phyloP scores from a whole-genome alignment of 805 yeast species.

The Kuraishia piskuri region DNA sequence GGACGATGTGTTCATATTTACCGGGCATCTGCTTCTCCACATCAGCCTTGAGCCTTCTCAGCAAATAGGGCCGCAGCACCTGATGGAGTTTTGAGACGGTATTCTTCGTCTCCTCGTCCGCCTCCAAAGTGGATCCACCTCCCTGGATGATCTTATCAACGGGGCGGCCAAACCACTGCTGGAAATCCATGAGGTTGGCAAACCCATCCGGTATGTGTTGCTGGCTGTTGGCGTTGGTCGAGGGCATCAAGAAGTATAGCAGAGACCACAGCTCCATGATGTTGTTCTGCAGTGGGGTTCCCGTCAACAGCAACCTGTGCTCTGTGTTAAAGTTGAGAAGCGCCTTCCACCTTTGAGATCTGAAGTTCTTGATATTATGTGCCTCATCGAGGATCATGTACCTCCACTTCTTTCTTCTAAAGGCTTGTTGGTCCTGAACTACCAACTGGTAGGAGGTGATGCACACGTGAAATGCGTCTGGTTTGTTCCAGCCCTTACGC shows the following conservation, averaged over 20 bases:
- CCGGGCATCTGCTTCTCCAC: constrained; percentile 99
- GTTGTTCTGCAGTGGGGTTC: constrained; percentile 95
- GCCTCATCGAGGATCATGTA: constrained; percentile 98
- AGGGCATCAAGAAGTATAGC: constrained; percentile 92
- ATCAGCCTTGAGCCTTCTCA: constrained; percentile 89
- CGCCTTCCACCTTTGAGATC: constrained; percentile 97
- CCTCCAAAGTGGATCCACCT: constrained; percentile 31
- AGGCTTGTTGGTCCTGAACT: constrained; percentile 94
- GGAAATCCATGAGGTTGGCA: constrained; percentile 93
- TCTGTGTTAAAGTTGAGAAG: constrained; percentile 88
- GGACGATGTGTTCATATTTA: constrained; percentile 89
- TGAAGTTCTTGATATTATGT: constrained; percentile 91
- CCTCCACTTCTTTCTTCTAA: constrained; percentile 87
- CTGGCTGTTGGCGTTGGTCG: constrained; percentile 44
- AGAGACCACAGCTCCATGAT: constrained; percentile 95
- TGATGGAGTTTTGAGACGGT: constrained; percentile 89
- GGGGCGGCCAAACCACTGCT: constrained; percentile 98
- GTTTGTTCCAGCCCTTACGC: constrained; percentile 96
- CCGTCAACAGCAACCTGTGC: constrained; percentile 80
- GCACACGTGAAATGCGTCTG: constrained; percentile 92
- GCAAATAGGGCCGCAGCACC: constrained; percentile 83
- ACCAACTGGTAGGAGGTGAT: constrained; percentile 95
- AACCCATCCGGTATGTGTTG: constrained; percentile 89
- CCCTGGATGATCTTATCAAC: constrained; percentile 88
- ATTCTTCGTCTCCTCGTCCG: constrained; percentile 72